Percentiles rank a stretch among this genome's conserved stretches.
Evolutionary conservation across 2,329 filamentous ascomycete species (phyloP).

Genomic region (Beauveria caledonica): DNA sequence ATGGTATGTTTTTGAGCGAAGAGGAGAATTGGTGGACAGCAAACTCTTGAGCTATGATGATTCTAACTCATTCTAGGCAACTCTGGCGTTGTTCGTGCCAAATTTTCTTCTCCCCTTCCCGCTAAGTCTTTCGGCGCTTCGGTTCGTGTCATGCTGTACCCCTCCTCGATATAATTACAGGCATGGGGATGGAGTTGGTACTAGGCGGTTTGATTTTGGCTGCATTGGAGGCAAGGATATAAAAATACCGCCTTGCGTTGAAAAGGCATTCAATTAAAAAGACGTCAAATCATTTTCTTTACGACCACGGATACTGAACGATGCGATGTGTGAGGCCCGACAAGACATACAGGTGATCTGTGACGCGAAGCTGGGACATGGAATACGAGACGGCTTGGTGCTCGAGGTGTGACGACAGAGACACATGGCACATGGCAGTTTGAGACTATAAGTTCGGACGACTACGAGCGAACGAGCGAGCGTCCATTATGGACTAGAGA

Average conservation of each 20-base stretch:
- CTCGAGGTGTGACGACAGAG: not conserved
- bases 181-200: constrained; percentile 51
- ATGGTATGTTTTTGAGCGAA: constrained; percentile 52
- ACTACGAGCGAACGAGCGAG: not conserved
- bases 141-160: constrained; percentile 96
- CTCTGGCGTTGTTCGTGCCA: constrained; percentile 94
- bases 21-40: not conserved
- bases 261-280: constrained; percentile 44
- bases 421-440: not conserved
- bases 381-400: not conserved
- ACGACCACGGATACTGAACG: not conserved
- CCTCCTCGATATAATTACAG: constrained; percentile 82
- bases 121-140: constrained; percentile 94
- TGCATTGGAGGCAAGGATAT: constrained; percentile 51
- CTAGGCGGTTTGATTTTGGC: constrained; percentile 53
- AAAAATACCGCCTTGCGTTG: constrained; percentile 43
- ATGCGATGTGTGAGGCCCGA: constrained; percentile 9
- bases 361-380: not conserved
- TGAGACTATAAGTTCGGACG: not conserved
- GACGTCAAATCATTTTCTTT: constrained; percentile 31
- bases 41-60: not conserved
- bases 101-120: constrained; percentile 94
- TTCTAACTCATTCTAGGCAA: constrained; percentile 55
- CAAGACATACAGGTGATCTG: not conserved
- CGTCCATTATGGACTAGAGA: not conserved